phyloP scores from a whole-genome alignment of 345 rosid genomes.

The Salix caprea region DNA sequence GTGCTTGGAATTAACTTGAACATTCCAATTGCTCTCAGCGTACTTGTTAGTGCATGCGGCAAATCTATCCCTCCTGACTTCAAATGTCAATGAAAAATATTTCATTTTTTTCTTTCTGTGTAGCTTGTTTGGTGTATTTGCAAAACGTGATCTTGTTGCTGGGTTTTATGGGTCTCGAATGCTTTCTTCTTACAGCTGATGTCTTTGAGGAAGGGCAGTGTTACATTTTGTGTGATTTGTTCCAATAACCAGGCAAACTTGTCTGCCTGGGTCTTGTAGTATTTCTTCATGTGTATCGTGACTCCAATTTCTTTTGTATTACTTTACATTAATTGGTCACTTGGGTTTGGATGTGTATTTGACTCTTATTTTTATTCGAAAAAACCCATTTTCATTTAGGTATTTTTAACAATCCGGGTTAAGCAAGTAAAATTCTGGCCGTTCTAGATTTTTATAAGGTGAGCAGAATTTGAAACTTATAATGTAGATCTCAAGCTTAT shows the following conservation, averaged over 20 bases:
- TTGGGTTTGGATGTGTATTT: background rate
- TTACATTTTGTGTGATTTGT: background rate
- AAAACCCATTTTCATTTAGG: too few relatives aligned
- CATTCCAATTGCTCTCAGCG: slow-evolving; percentile 35
- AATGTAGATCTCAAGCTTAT: too few relatives aligned
- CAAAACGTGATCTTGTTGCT: background rate
- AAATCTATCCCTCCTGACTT: slow-evolving; percentile 44
- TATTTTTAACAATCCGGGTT: too few relatives aligned
- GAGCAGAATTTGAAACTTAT: fast-evolving
- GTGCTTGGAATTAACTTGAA: slow-evolving; percentile 47
- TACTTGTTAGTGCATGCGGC: slow-evolving; percentile 39
- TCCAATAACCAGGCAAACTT: slow-evolving; percentile 6
- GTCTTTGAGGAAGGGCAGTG: background rate
- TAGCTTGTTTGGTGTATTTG: background rate
- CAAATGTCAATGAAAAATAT: slow-evolving; percentile 29
- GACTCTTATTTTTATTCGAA: too few relatives aligned
- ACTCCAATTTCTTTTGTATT: background rate
- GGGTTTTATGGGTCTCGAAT: background rate
- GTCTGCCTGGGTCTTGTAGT: slow-evolving; percentile 3
- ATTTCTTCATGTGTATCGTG: background rate
- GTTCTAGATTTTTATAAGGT: too few relatives aligned
- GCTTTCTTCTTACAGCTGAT: background rate
- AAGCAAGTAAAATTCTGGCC: too few relatives aligned
- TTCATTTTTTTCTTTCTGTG: background rate
- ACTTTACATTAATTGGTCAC: too few relatives aligned